A percentile compares a stretch with the other conserved stretches of the same genome.
These are phyloP conservation scores for Ophiosphaerella herpotricha DNA, from an alignment of 2,329 filamentous ascomycete species.

Conservation along the genomic window DNA sequence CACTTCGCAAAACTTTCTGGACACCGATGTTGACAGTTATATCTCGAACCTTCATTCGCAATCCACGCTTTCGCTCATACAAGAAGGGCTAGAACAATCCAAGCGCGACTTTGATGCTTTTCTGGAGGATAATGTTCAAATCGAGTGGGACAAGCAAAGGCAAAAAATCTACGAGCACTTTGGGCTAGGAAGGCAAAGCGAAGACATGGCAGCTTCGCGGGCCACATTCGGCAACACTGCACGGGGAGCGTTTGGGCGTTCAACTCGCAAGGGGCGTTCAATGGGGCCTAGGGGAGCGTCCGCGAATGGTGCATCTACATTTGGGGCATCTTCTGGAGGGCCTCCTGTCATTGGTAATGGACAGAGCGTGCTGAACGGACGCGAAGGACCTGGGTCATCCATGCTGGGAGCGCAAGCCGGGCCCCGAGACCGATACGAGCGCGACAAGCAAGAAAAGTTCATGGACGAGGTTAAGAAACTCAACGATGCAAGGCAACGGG, in stretches of 20 bases:
- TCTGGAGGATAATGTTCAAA: conserved; percentile 89
- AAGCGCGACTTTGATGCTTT: conserved; percentile 92
- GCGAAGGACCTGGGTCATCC: conserved; percentile 67
- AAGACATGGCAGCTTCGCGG: conserved; percentile 44
- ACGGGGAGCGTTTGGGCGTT: conserved; percentile 59
- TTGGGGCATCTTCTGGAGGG: conserved; percentile 68
- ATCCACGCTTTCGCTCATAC: conserved; percentile 87
- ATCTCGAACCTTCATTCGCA: conserved; percentile 85
- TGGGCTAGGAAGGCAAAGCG: conserved; percentile 66
- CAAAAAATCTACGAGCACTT: conserved; percentile 96
- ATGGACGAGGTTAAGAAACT: conserved; percentile 78
- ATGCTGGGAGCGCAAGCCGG: conserved; percentile 52
- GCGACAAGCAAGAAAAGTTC: conserved; percentile 84
- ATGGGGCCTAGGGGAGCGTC: conserved; percentile 44
- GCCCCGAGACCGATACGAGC: conserved; percentile 74
- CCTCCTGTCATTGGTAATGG: conserved; percentile 85
- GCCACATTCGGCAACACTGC: conserved; percentile 41
- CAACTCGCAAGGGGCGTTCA: conserved; percentile 49
- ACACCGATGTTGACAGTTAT: conserved; percentile 69
- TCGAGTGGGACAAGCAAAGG: conserved; percentile 95
- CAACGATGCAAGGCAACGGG: conserved; percentile 72
- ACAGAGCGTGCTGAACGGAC: conserved; percentile 61
- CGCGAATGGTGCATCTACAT: conserved; percentile 47
- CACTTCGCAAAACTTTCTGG: conserved; percentile 49
- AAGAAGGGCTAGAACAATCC: conserved; percentile 86